These are phyloP conservation scores for Kodamaea hsintzibuensis DNA, from an alignment of 805 yeast species.

Conservation along the genomic window DNA sequence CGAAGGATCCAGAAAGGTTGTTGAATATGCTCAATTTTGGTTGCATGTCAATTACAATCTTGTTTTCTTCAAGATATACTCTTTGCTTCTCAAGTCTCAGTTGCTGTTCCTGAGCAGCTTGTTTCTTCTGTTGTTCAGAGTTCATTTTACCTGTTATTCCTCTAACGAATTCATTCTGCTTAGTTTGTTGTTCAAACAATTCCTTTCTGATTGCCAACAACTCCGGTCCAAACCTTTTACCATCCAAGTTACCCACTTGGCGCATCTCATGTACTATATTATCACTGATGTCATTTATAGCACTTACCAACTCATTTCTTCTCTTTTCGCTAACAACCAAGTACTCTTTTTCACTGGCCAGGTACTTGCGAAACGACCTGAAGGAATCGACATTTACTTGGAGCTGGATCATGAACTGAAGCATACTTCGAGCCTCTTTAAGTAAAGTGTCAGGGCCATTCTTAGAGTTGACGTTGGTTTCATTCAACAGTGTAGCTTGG, in stretches of 20 bases:
- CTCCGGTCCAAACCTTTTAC: constrained; percentile 23
- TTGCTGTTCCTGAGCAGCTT: constrained; percentile 3
- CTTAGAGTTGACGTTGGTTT: constrained; percentile 10
- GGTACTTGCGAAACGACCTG: constrained; percentile 1
- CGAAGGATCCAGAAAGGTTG: constrained; percentile 13
- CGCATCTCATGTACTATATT: constrained; percentile 21
- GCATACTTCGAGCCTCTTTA: constrained; percentile 36
- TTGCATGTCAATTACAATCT: constrained; percentile 15
- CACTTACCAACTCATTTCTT: constrained; percentile 30
- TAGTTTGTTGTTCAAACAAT: constrained; percentile 28
- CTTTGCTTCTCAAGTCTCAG: constrained; percentile 3
- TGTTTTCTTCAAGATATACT: constrained; percentile 7
- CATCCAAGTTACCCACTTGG: constrained; percentile 19
- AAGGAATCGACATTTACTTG: constrained; percentile 1
- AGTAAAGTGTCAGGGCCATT: constrained; percentile 32
- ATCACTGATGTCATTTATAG: constrained; percentile 36
- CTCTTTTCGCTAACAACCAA: constrained; percentile 17
- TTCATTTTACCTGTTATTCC: constrained; percentile 5
- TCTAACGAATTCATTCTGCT: constrained; percentile 20
- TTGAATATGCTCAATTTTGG: constrained; percentile 18
- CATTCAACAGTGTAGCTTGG: constrained; percentile 33
- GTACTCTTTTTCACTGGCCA: constrained; percentile 9
- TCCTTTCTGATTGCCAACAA: constrained; percentile 22
- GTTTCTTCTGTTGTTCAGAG: constrained; percentile 7
- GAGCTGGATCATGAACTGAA: constrained; percentile 33